Conservation (phyloP, 2,329 filamentous ascomycete genomes). For the Trichoderma koningiopsis region DNA sequence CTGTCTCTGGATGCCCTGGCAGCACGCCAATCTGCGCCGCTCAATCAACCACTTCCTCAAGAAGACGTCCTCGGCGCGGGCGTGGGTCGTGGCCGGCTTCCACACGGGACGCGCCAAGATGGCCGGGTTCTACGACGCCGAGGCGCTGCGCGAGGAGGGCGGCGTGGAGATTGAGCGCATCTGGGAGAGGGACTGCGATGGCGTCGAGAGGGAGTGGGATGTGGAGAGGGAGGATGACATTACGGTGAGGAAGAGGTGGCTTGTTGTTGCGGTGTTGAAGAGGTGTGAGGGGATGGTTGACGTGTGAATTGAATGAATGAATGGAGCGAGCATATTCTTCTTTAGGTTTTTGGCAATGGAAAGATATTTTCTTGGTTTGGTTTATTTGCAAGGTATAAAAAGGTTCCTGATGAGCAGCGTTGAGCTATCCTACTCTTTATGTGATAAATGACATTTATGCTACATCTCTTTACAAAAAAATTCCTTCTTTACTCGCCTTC, state of each 20-base stretch:
- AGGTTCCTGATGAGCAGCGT: background rate
- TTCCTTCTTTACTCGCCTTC: conserved; percentile 29
- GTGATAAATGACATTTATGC: conserved; percentile 13
- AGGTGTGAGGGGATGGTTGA: conserved; percentile 31
- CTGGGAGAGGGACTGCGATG: conserved; percentile 70
- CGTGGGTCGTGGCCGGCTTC: conserved; percentile 70
- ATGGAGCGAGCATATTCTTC: background rate
- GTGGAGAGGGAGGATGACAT: conserved; percentile 65
- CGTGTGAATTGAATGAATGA: too few species aligned
- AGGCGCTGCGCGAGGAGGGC: conserved; percentile 45
- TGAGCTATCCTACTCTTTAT: background rate
- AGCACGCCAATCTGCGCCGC: conserved; percentile 66
- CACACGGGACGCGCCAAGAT: conserved; percentile 70
- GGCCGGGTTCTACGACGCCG: conserved; percentile 62
- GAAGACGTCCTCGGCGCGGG: conserved; percentile 46
- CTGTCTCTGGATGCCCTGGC: conserved; percentile 74
- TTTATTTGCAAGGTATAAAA: conserved; percentile 14
- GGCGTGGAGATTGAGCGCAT: conserved; percentile 65
- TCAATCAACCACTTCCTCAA: conserved; percentile 66
- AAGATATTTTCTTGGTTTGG: background rate
- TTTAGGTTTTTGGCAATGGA: background rate
- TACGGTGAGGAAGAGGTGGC: conserved; percentile 67
- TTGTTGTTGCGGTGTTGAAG: conserved; percentile 61
- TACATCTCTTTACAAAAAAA: background rate
- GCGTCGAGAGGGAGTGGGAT: conserved; percentile 62